A percentile compares a stretch with the other conserved stretches of the same genome.
Conservation (phyloP, 2,329 filamentous ascomycete genomes). For the Knufia fluminis region DNA sequence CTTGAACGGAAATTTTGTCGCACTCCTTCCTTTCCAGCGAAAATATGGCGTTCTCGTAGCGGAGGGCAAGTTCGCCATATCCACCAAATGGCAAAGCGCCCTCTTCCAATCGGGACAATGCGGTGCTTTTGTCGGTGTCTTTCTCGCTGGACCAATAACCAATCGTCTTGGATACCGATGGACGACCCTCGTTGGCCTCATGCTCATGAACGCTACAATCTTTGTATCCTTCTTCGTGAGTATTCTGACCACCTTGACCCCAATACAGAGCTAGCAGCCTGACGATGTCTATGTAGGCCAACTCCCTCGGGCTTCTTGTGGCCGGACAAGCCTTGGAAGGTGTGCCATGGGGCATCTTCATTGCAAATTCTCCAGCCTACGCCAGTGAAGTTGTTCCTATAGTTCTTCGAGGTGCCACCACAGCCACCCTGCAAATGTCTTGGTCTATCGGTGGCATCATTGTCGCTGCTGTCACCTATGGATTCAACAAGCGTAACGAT, state of each 20-base stretch:
- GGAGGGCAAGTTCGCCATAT: conserved; percentile 25
- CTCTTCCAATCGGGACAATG: conserved; percentile 47
- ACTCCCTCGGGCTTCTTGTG: conserved; percentile 39
- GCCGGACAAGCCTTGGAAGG: conserved; percentile 51
- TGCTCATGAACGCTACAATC: conserved; percentile 50
- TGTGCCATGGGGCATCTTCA: conserved; percentile 58
- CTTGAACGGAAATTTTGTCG: conserved; percentile 51
- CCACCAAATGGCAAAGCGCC: conserved; percentile 44
- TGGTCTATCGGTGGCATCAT: conserved; percentile 56
- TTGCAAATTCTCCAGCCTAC: conserved; percentile 56
- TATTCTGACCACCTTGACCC: conserved; percentile 4
- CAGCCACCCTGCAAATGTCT: conserved; percentile 58
- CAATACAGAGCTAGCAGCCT: conserved; percentile 8
- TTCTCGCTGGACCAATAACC: conserved; percentile 52
- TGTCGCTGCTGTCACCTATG: conserved; percentile 48
- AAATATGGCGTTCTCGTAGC: conserved; percentile 33
- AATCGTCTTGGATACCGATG: conserved; percentile 51
- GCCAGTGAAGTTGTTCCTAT: conserved; percentile 54
- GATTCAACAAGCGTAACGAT: conserved; percentile 36
- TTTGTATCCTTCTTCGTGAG: conserved; percentile 50
- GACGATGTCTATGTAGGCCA: conserved; percentile 21
- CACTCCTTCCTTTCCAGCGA: conserved; percentile 39
- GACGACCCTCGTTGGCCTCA: conserved; percentile 47
- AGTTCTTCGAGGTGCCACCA: conserved; percentile 47
- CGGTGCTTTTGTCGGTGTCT: conserved; percentile 52